Conservation (phyloP, 371 early-diverging fungal genomes). For the Coemansia sp. region DNA sequence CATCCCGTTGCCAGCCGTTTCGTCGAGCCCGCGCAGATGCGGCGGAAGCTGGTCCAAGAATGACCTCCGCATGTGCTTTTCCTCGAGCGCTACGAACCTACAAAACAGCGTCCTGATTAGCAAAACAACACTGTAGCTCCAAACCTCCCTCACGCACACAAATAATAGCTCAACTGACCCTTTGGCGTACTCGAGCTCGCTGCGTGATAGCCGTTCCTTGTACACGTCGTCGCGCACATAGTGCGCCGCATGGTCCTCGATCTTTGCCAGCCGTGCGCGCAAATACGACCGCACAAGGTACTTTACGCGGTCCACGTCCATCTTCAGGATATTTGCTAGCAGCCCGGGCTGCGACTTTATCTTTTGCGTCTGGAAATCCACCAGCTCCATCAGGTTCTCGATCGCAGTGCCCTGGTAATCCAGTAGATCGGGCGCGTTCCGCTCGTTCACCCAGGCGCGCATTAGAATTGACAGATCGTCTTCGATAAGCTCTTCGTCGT, state of each 20-base stretch:
- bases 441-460: conserved; percentile 77
- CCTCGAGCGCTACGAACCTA: conserved; percentile 35
- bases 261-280: conserved; percentile 60
- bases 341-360: conserved; percentile 43
- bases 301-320: conserved; percentile 81
- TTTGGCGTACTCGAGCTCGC: conserved; percentile 42
- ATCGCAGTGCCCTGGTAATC: conserved; percentile 61
- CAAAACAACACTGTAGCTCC: neutral
- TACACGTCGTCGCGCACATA: conserved; percentile 23
- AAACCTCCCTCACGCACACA: too few species aligned
- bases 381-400: conserved; percentile 60
- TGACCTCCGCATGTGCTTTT: conserved; percentile 35
- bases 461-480: conserved; percentile 58
- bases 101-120: neutral
- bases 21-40: conserved; percentile 36
- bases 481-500: conserved; percentile 43
- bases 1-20: conserved; percentile 32
- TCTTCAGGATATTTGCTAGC: conserved; percentile 66
- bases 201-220: conserved; percentile 29
- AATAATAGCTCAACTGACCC: conserved; percentile 14
- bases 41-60: conserved; percentile 51
- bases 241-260: conserved; percentile 23
- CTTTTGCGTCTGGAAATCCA: conserved; percentile 62
- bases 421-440: conserved; percentile 74
- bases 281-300: conserved; percentile 75